Percentiles rank a stretch among this genome's conserved stretches.
phyloP scores from a whole-genome alignment of 2,329 filamentous ascomycete genomes.

The Neocucurbitaria cava region DNA sequence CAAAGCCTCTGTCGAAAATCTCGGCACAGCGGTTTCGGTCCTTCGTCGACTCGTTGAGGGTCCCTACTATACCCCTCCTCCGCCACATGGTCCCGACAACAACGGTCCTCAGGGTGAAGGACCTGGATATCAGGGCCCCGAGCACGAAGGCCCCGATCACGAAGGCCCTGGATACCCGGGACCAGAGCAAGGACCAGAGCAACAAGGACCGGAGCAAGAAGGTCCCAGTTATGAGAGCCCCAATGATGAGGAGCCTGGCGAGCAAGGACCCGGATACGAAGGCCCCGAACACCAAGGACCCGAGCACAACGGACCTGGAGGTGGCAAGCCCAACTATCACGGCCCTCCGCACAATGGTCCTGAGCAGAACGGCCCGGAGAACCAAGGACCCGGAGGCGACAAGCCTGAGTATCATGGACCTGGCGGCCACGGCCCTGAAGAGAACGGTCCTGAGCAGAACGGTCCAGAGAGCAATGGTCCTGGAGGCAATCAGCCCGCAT shows the following conservation, averaged over 20 bases:
- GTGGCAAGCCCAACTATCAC: too few species aligned
- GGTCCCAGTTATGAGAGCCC: too few species aligned
- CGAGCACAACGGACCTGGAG: too few species aligned
- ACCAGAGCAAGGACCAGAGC: not conserved
- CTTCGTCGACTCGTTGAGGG: not conserved
- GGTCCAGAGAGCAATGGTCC: not conserved
- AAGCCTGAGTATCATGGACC: too few species aligned
- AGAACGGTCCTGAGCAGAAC: not conserved
- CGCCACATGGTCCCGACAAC: not conserved
- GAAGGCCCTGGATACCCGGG: not conserved
- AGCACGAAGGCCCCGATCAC: not conserved
- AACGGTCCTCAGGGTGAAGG: not conserved
- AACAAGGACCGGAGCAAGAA: too few species aligned
- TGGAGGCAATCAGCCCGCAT: too few species aligned
- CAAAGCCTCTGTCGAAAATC: not conserved
- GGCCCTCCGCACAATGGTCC: too few species aligned
- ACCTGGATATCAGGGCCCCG: not conserved
- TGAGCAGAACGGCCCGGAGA: too few species aligned
- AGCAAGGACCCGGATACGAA: too few species aligned
- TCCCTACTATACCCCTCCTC: not conserved
- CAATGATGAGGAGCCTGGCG: too few species aligned
- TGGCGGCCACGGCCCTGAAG: too few species aligned
- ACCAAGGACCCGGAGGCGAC: too few species aligned
- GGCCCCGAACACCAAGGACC: not conserved
- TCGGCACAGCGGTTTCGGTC: constrained; percentile 2